phyloP scores from a whole-genome alignment of 495 filamentous ascomycete genomes.

The Aspergillus egyptiacus region DNA sequence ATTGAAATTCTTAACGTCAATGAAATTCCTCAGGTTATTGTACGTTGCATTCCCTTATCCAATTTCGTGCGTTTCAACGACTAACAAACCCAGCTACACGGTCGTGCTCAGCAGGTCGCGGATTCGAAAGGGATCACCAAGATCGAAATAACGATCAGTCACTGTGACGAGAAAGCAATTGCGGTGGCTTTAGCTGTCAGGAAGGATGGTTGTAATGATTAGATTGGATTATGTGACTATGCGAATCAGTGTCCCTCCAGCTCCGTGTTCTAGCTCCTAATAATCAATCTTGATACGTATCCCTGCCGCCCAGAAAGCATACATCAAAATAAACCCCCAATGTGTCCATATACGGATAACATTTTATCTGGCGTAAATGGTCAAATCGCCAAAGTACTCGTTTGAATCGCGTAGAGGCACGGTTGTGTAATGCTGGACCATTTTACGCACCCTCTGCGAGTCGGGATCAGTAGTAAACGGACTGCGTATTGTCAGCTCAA shows the following conservation, averaged over 20 bases:
- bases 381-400: constrained; percentile 24
- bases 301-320: neutral
- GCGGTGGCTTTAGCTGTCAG: constrained; percentile 16
- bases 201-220: neutral
- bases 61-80: no score
- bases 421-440: constrained; percentile 20
- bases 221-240: neutral
- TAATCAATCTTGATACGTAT: neutral
- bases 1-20: constrained; percentile 78
- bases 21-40: constrained; percentile 14
- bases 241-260: neutral
- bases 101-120: constrained; percentile 14
- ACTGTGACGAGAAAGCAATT: constrained; percentile 14
- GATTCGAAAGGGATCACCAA: constrained; percentile 9
- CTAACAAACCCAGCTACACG: constrained; percentile 15
- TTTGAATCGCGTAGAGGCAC: constrained; percentile 14
- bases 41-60: constrained; percentile 1
- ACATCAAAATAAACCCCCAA: neutral
- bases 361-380: constrained; percentile 18
- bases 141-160: constrained; percentile 20
- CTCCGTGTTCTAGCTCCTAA: neutral
- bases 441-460: constrained; percentile 16
- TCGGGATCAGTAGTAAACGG: constrained; percentile 24
- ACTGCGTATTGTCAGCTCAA: constrained; percentile 6
- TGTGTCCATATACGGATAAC: neutral